Conservation (phyloP, 345 rosid genomes). For the Eucalyptus sp. region DNA sequence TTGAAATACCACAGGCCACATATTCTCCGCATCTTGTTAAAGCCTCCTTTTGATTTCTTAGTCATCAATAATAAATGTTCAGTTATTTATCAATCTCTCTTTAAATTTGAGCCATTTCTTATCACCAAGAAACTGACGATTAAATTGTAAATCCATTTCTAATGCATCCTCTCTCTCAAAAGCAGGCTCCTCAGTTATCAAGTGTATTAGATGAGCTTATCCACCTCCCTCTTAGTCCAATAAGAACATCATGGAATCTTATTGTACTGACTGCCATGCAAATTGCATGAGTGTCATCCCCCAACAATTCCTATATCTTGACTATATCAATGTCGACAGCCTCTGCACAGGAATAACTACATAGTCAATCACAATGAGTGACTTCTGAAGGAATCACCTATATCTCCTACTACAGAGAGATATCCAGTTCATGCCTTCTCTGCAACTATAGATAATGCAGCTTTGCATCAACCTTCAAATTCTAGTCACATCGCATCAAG, state of each 20-base stretch:
- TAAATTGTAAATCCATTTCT: neutral
- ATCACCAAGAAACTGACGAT: neutral
- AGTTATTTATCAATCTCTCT: neutral
- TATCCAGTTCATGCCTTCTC: neutral
- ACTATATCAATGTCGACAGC: neutral
- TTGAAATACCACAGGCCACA: neutral
- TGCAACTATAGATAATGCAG: neutral
- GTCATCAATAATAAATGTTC: neutral
- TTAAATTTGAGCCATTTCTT: neutral
- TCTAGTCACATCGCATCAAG: neutral
- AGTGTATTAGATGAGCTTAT: neutral
- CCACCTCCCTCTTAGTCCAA: neutral
- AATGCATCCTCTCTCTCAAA: neutral
- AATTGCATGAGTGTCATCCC: neutral
- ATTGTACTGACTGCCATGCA: neutral
- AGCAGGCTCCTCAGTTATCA: neutral
- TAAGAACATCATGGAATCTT: neutral
- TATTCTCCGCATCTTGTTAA: neutral
- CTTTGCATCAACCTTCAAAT: neutral
- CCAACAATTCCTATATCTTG: neutral
- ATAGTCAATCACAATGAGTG: neutral
- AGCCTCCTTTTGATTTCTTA: neutral
- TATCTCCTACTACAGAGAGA: neutral
- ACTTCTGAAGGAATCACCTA: neutral
- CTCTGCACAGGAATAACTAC: neutral